Evolutionary conservation across 495 filamentous ascomycete genomes (phyloP).

Genomic region (Daldinia caldariorum): DNA sequence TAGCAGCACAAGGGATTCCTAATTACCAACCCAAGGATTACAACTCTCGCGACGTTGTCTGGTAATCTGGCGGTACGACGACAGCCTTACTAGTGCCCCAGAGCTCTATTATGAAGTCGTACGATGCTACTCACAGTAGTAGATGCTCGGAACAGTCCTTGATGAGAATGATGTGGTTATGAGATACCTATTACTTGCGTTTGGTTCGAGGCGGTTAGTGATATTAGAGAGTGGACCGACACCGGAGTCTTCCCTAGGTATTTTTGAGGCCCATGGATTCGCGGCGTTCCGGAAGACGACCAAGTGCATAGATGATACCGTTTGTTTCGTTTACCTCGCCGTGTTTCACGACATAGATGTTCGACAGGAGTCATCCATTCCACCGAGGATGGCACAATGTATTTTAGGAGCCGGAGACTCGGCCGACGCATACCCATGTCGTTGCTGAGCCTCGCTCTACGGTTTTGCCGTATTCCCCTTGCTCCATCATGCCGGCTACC

Average conservation of each 20-base stretch:
- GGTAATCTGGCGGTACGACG: not conserved
- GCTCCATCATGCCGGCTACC: slow-evolving; percentile 22
- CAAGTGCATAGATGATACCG: slow-evolving; percentile 30
- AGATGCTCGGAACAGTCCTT: not conserved
- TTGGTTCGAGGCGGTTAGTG: slow-evolving; percentile 14
- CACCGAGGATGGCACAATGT: slow-evolving; percentile 34
- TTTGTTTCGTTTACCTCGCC: slow-evolving; percentile 24
- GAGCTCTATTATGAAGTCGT: not conserved
- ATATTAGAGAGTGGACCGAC: slow-evolving; percentile 3
- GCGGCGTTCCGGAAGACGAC: slow-evolving; percentile 24
- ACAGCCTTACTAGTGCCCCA: not conserved
- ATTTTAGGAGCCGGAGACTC: slow-evolving; percentile 37
- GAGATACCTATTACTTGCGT: slow-evolving; percentile 22
- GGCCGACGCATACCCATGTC: slow-evolving; percentile 20
- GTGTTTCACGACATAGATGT: slow-evolving; percentile 6
- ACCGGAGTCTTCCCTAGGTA: slow-evolving; percentile 1
- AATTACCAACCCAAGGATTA: not conserved
- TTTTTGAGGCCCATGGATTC: slow-evolving; percentile 4
- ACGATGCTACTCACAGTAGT: not conserved
- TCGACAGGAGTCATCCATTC: slow-evolving; percentile 9
- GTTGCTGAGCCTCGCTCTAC: slow-evolving; percentile 10
- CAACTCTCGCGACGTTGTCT: not conserved
- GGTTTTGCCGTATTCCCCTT: slow-evolving; percentile 26
- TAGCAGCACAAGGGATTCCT: slow-evolving; percentile 15
- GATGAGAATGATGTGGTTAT: slow-evolving; percentile 4